Evolutionary conservation across 495 filamentous ascomycete genomes (phyloP), one percentile per base, ranked within the genome.

Genomic region (Lasiosphaeria hispida): DNA sequence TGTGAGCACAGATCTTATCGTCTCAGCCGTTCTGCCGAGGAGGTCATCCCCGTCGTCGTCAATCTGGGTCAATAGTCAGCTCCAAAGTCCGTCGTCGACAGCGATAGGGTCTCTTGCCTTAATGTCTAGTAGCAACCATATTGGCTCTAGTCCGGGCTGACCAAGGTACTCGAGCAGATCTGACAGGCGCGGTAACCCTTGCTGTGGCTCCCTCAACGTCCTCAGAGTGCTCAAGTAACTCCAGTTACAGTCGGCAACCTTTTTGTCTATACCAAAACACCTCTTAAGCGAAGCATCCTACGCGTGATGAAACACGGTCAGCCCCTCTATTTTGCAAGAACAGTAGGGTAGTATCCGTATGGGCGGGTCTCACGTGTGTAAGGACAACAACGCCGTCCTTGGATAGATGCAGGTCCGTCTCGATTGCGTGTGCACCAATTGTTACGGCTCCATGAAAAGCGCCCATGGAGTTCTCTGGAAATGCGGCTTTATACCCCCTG

Each of bases 81-180:
- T 53, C 55, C 45, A 48, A 41, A 33, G 53, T 50, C 30, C 9
- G 39, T 53, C 10, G 7, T 43, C 19, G 1, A 10, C 37, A 50
- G n/a, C 9, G n/a, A 7, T 6, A 15, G 36, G 33, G 1, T n/a
- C 2, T 35, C 47, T 8, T 72, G 90, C 86, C 73, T 97, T 97
- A 64, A 97, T 89, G 68, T 97, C 93, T 0, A 97, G 77, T 42
- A 97, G 69, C 3, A 92, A 49, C 92, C 93, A 96, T 4, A 91
- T 74, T 40, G 86, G 64, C 61, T 88, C 83, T 9, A 76, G 52
- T 1, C 65, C 79, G 0, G 85, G 85, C 34, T 80, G 66, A 13
- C 81, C 78, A 36, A 97, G 68, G 55, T 86, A 93, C 42, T 82
- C 75, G 2, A 97, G 75, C 40, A 97, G 72, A 60, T 97, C 93